phyloP scores from a whole-genome alignment of 768 basidiomycete genomes.

The Mycena crocata region DNA sequence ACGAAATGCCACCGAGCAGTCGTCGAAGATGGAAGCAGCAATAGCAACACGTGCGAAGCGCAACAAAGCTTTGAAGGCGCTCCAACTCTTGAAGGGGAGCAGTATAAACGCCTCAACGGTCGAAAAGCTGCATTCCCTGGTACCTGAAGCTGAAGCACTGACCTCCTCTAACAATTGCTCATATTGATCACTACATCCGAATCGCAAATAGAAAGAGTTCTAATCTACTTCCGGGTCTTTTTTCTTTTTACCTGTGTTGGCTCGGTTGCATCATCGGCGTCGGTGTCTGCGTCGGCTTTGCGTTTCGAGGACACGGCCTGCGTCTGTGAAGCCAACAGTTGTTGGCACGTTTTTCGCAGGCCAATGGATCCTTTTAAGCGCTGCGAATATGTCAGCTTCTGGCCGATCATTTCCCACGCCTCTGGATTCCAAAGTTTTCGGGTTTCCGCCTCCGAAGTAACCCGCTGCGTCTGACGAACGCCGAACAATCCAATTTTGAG shows the following conservation, averaged over 20 bases:
- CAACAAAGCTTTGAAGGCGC: constrained; percentile 59
- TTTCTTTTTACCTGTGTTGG: constrained; percentile 47
- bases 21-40: constrained; percentile 56
- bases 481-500: constrained; percentile 75
- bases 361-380: constrained; percentile 73
- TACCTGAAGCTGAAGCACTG: constrained; percentile 2
- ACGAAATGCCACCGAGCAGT: constrained; percentile 64
- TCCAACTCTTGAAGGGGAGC: constrained; percentile 17
- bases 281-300: constrained; percentile 48
- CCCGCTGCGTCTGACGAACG: constrained; percentile 73
- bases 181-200: background rate
- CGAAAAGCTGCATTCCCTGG: background rate
- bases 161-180: background rate
- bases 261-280: constrained; percentile 34
- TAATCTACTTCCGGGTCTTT: constrained; percentile 56
- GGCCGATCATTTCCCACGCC: constrained; percentile 64
- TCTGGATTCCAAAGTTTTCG: constrained; percentile 68
- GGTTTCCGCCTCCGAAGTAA: constrained; percentile 45
- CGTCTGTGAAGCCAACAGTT: constrained; percentile 26
- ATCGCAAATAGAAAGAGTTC: background rate
- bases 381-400: constrained; percentile 59
- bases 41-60: constrained; percentile 21
- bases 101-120: no score
- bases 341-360: constrained; percentile 66
- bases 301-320: constrained; percentile 46